Percentiles rank a stretch among this genome's conserved stretches.
Conservation (phyloP, 2,329 filamentous ascomycete species). For the Xylariaceae sp. region DNA sequence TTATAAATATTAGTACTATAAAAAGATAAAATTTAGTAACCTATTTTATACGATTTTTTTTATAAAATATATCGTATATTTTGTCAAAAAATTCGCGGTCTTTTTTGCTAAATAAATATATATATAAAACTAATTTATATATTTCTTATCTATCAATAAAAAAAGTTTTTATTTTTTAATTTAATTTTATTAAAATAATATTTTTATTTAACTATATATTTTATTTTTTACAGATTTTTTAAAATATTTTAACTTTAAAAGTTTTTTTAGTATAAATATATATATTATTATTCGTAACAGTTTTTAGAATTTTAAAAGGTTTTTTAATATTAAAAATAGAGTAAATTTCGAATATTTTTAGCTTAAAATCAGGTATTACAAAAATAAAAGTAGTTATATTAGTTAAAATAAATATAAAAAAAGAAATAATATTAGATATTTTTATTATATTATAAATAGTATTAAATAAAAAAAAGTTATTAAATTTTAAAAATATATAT, state of each 20-base stretch:
- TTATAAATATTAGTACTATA: background rate
- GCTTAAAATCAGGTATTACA: background rate
- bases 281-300: background rate
- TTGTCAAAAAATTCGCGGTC: too few species aligned
- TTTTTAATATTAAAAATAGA: background rate
- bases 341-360: background rate
- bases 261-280: background rate
- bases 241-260: background rate
- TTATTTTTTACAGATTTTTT: too few species aligned
- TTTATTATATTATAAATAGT: background rate
- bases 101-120: too few species aligned
- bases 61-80: too few species aligned
- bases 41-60: too few species aligned
- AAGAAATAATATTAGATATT: background rate
- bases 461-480: background rate
- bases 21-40: too few species aligned
- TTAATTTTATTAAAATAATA: too few species aligned
- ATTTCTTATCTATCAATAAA: too few species aligned
- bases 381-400: background rate
- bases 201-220: too few species aligned
- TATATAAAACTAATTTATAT: too few species aligned
- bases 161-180: too few species aligned
- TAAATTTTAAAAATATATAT: background rate
- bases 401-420: background rate
- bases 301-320: background rate